Evolutionary conservation across 768 basidiomycete species (phyloP).

Genomic region (Termitomyces sp.): DNA sequence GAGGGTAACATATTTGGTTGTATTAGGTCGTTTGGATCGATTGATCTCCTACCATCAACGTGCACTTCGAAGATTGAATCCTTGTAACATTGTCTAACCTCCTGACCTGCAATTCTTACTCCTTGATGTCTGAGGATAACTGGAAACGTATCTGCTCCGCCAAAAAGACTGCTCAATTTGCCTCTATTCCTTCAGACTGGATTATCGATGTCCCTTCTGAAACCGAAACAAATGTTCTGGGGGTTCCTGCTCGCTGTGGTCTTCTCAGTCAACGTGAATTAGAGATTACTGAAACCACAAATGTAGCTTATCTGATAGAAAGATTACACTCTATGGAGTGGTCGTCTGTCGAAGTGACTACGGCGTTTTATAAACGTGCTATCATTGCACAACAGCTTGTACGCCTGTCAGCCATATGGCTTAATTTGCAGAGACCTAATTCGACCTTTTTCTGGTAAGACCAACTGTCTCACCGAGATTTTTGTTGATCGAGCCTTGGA

Average conservation of each 20-base stretch:
- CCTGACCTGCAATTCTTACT: background rate
- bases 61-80: background rate
- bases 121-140: background rate
- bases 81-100: background rate
- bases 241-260: constrained; percentile 44
- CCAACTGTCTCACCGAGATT: constrained; percentile 55
- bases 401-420: constrained; percentile 11
- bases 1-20: background rate
- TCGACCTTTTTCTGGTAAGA: constrained; percentile 16
- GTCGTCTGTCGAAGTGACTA: constrained; percentile 54
- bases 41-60: background rate
- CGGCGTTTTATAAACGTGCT: constrained; percentile 62
- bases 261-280: constrained; percentile 50
- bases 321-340: constrained; percentile 43
- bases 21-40: background rate
- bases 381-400: constrained; percentile 66
- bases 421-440: background rate
- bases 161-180: constrained; percentile 44
- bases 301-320: constrained; percentile 35
- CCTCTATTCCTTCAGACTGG: constrained; percentile 54
- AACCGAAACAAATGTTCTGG: constrained; percentile 41
- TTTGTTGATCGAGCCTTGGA: constrained; percentile 47
- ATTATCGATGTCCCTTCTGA: constrained; percentile 34
- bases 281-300: constrained; percentile 51
- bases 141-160: constrained; percentile 23